A percentile compares a stretch with the other conserved stretches of the same genome.
These are phyloP conservation scores for Dichomitus squalens DNA, from an alignment of 1,284 basidiomycete species.

Conservation along the genomic window DNA sequence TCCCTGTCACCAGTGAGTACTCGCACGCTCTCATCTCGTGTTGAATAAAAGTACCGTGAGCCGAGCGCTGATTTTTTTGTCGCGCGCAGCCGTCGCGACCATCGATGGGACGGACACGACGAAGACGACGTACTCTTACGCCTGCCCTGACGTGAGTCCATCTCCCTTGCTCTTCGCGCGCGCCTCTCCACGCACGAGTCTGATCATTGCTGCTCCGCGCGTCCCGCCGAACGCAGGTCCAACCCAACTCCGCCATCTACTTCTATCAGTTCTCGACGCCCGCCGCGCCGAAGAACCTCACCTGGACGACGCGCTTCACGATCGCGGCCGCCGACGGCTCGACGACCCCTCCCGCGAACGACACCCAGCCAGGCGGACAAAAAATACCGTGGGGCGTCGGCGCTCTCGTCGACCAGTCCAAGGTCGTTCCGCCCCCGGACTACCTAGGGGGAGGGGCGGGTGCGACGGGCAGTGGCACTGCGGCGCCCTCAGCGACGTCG, in stretches of 20 bases:
- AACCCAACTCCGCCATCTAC: constrained; percentile 71
- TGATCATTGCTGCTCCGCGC: neutral
- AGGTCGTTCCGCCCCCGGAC: constrained; percentile 32
- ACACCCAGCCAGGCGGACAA: constrained; percentile 53
- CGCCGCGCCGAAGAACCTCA: constrained; percentile 39
- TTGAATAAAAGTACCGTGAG: neutral
- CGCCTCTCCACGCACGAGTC: neutral
- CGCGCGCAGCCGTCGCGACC: constrained; percentile 54
- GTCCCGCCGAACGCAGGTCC: constrained; percentile 47
- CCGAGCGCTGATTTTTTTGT: too few relatives aligned
- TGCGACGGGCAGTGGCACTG: neutral
- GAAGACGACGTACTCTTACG: constrained; percentile 49
- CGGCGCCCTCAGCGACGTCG: neutral
- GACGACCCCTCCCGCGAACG: constrained; percentile 51
- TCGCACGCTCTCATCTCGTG: constrained; percentile 11
- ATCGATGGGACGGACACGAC: constrained; percentile 55
- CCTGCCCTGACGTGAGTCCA: constrained; percentile 63
- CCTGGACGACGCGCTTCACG: constrained; percentile 83
- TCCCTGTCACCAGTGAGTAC: constrained; percentile 60
- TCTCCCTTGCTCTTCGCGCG: neutral
- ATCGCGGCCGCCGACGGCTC: constrained; percentile 61
- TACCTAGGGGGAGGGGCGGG: constrained; percentile 11
- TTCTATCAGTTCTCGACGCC: constrained; percentile 76
- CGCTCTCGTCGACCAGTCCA: constrained; percentile 47
- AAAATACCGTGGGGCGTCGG: constrained; percentile 75